Evolutionary conservation across 2,329 filamentous ascomycete genomes (phyloP), one percentile per base, ranked within the genome.

Genomic region (Fusarium palustre): DNA sequence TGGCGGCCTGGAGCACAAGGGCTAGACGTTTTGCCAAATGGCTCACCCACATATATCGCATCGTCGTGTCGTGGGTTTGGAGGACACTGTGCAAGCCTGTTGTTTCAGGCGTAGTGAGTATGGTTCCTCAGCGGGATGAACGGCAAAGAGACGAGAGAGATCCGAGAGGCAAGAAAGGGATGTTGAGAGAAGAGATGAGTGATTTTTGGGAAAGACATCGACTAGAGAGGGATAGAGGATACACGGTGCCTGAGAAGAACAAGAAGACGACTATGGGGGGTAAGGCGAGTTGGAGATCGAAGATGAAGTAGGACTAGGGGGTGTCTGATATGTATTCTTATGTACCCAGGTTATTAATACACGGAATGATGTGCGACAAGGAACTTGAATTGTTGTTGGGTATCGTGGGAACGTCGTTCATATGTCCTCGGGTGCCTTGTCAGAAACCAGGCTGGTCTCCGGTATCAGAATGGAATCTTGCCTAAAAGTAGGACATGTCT

Each of bases 1-100:
- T 89, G 0, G 79, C 84, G 2, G 88, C 88, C 0, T 90, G 88
- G 77, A 89, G 83, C 72, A 82, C 79, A 22, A 81, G 79, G 8
- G 81, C 81, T 3, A 81, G 81, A 13, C 67, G 68, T 3, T 57
- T 80, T 7, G 71, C 79, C 28, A 70, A 75, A 13, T 75, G 69
- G 62, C n/a, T 75, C 13, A 68, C 68, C 12, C 57, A 60, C 0
- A 15, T 48, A 4, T 72, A 74, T 28, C 56, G 66, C 4, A 33
- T 43, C 1, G 20, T 43, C 7, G 55, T 64, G 49, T 60, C 61
- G 5, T 73, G 76, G 67, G 5, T 74, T 15, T 76, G 76, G 67
- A 55, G 48, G 10, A 50, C 59, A 2, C 2, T 75, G 2, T 76
- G 74, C 41, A 66, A 54, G 2, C 78, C 78, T 3, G 24, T 73